Percentiles rank a stretch among this genome's conserved stretches.
phyloP scores from a whole-genome alignment of 2,329 filamentous ascomycete genomes.

The Ophiosphaerella korrae region DNA sequence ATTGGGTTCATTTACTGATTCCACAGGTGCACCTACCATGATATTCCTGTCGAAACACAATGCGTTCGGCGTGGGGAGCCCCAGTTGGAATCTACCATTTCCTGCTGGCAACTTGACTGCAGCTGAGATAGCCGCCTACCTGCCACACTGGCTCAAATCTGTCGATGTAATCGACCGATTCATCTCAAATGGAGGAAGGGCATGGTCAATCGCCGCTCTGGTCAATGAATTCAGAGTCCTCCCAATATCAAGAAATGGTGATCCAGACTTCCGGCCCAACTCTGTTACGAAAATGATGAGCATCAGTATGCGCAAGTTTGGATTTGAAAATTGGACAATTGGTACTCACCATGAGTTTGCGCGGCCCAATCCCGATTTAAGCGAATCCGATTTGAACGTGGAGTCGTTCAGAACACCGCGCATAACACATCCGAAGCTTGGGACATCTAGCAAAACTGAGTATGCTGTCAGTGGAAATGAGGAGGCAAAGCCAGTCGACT shows the following conservation, averaged over 20 bases:
- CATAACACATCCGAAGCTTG: slow-evolving; percentile 17
- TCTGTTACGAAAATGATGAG: slow-evolving; percentile 27
- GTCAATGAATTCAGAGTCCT: slow-evolving; percentile 19
- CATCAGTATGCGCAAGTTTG: slow-evolving; percentile 25
- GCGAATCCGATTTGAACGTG: slow-evolving; percentile 19
- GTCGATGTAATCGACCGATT: slow-evolving; percentile 32
- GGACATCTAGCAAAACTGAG: not conserved
- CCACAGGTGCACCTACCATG: too few relatives aligned
- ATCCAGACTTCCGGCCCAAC: slow-evolving; percentile 8
- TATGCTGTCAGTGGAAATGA: slow-evolving; percentile 1
- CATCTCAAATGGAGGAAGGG: slow-evolving; percentile 21
- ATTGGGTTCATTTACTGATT: too few relatives aligned
- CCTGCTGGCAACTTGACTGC: slow-evolving; percentile 33
- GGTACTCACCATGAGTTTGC: slow-evolving; percentile 9
- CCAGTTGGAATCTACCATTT: slow-evolving; percentile 29
- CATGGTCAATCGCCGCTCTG: slow-evolving; percentile 14
- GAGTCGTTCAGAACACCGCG: slow-evolving; percentile 24
- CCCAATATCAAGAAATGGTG: not conserved
- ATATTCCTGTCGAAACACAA: slow-evolving; percentile 13
- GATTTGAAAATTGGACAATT: slow-evolving; percentile 18
- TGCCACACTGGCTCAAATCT: slow-evolving; percentile 33
- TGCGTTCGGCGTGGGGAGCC: slow-evolving; percentile 24
- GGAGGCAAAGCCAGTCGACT: slow-evolving; percentile 14
- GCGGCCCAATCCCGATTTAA: slow-evolving; percentile 3
- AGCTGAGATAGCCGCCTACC: slow-evolving; percentile 30